Evolutionary conservation across 1,139 yeast species (phyloP).

Genomic region (Hemisphaericaspora xylofermentans): DNA sequence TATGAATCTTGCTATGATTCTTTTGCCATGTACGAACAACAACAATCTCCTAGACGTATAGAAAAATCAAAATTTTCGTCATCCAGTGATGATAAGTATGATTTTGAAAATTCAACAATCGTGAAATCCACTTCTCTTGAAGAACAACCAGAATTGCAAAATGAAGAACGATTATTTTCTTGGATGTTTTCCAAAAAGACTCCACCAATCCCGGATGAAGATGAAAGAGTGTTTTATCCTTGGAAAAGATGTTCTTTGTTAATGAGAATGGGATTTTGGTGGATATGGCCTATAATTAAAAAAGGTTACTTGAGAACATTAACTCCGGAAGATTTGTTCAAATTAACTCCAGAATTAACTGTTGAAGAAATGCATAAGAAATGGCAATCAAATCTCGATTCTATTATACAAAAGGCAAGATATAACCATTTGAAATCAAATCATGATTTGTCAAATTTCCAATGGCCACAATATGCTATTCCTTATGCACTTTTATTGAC

Average conservation of each 20-base stretch:
- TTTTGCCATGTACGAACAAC: background rate
- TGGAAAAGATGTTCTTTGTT: constrained; percentile 30
- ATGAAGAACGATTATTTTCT: constrained; percentile 33
- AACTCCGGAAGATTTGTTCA: constrained; percentile 40
- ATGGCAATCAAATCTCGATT: constrained; percentile 28
- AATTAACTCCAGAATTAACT: constrained; percentile 37
- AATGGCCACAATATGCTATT: constrained; percentile 38
- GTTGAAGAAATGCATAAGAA: constrained; percentile 39
- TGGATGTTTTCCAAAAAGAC: constrained; percentile 35
- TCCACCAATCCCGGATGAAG: constrained; percentile 36
- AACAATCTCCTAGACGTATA: background rate
- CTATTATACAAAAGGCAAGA: constrained; percentile 23
- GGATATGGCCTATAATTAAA: constrained; percentile 42
- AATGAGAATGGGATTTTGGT: constrained; percentile 34
- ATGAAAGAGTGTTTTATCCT: constrained; percentile 40
- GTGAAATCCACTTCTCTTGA: constrained; percentile 5
- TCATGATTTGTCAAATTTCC: constrained; percentile 24
- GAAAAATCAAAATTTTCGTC: too few relatives aligned
- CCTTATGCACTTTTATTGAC: constrained; percentile 39
- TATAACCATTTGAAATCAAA: constrained; percentile 25
- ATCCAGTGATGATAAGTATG: too few relatives aligned
- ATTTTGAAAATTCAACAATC: background rate
- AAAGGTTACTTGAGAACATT: constrained; percentile 47
- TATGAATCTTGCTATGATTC: background rate
- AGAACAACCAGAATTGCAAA: constrained; percentile 17